phyloP scores from a whole-genome alignment of 116 monocot genomes.

The Phalaenopsis hybrid region DNA sequence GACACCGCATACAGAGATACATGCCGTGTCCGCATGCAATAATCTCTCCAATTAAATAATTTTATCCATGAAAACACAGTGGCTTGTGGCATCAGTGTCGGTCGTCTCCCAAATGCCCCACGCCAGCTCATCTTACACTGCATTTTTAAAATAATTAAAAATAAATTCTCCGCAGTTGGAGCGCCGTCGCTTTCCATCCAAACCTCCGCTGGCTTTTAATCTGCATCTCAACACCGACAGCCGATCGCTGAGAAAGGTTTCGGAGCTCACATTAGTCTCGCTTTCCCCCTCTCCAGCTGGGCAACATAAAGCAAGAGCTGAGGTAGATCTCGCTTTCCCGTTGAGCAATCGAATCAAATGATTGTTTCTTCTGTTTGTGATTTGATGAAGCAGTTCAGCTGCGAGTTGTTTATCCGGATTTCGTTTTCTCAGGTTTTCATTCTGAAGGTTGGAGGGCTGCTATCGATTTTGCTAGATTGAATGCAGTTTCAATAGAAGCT shows the following conservation, averaged over 20 bases:
- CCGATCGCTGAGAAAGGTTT: not conserved
- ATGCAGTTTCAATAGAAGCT: slow-evolving; percentile 8
- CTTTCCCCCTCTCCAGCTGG: not conserved
- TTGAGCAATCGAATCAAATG: not conserved
- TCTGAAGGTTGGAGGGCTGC: not conserved
- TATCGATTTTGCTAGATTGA: slow-evolving; percentile 2
- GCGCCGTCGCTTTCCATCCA: slow-evolving; percentile 2
- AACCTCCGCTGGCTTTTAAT: not conserved
- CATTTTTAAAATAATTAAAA: not conserved
- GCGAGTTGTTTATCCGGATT: not conserved
- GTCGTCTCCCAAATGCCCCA: not conserved
- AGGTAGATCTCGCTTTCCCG: not conserved
- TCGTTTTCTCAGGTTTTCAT: not conserved
- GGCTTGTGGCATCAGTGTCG: not conserved
- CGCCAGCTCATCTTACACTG: not conserved
- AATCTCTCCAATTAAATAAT: no score
- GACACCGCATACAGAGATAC: no score
- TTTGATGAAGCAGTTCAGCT: not conserved
- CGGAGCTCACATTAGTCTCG: not conserved
- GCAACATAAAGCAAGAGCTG: not conserved
- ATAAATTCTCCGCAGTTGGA: not conserved
- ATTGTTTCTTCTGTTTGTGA: not conserved
- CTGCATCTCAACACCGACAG: not conserved
- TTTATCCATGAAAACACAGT: no score
- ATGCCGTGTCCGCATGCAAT: no score